Evolutionary conservation across 371 early-diverging fungal genomes (phyloP), one percentile per base, ranked within the genome.

Genomic region (Mucor indicus): DNA sequence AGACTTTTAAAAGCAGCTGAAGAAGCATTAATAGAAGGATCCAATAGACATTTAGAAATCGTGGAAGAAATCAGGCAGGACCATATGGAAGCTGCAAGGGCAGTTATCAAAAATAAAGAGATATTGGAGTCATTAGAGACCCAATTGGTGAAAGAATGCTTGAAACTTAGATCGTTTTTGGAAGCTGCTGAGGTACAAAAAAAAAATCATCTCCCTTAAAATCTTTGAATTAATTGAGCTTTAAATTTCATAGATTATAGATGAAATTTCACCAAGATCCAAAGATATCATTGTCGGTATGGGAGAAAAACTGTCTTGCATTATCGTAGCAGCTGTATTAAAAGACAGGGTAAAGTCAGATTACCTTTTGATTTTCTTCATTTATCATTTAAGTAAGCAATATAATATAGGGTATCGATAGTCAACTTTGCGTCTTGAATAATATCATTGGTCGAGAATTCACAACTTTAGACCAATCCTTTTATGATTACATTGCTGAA

Each of bases 231-330:
- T n/a, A n/a, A n/a, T n/a, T n/a, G n/a, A n/a, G n/a, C n/a, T n/a
- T n/a, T n/a, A n/a, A n/a, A n/a, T n/a, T 19, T 27, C 8, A 17
- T 51, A 90, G 85, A 86, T 93, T 50, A 95, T 98, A 57, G 91
- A 92, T 50, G 99, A 98, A 64, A 89, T 98, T n/a, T 95, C 98
- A 9, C 93, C 95, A 30, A 79, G 95, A 51, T 95, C 98, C 8
- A 77, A 87, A 56, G 99, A 98, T 67, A 85, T 95, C 40, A 95
- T 98, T 52, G 84, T 96, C 48, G 90, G 93, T n/a, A 81, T 85
- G 32, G 99, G 99, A 24, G 99, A 98, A 66, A 89, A 83, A 55
- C 75, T 98, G 4, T 86, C 95, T 2, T 95, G 96, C 54, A 77
- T 83, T 27, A 85, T 95, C 27, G 90, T 96, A 4, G 73, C 94